Evolutionary conservation across 345 rosid species (phyloP), one percentile per base, ranked within the genome.

Genomic region (Populus euphratica): DNA sequence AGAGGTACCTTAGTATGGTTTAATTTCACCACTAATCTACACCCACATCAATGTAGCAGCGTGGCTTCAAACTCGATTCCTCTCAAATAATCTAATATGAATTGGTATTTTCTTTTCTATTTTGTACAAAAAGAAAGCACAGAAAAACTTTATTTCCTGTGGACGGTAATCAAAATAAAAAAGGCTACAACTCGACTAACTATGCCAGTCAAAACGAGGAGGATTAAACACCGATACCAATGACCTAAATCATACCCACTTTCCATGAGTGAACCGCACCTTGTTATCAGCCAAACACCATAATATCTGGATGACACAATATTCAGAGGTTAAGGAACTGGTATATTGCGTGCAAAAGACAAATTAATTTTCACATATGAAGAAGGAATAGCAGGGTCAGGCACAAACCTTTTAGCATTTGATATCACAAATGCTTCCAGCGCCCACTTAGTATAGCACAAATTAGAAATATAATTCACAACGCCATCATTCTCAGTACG

Each of bases 241-340:
- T 92, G 81, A 61, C 85, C 89, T 68, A 96, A 87, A 84, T 91
- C 84, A 62, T 91, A 96, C 8, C 93, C 92, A 21, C 74, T 88
- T 41, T 83, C 80, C 85, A 85, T 75, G 39, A 96, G 90, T 16
- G 97, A 88, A 25, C 98, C 98, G 39, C 99, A 94, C 68, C 98
- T 78, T 25, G 99, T 92, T 78, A 96, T 89, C 83, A 96, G 84
- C 98, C 99, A 96, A 14, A 96, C 98, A 69, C 99, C 97, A n/a
- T 84, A 84, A 77, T 93, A 96, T 79, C 99, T 93, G 89, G 64
- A 73, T 70, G 6, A 21, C n/a, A 39, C 49, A 74, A 12, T 56
- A 31, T 65, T 49, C 59, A 35, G 72, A 63, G 43, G 50, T 27
- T 20, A 41, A 25, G 67, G 5, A 18, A 7, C 35, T 49, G 35